phyloP scores from a whole-genome alignment of 345 rosid species.

The Acer negundo region DNA sequence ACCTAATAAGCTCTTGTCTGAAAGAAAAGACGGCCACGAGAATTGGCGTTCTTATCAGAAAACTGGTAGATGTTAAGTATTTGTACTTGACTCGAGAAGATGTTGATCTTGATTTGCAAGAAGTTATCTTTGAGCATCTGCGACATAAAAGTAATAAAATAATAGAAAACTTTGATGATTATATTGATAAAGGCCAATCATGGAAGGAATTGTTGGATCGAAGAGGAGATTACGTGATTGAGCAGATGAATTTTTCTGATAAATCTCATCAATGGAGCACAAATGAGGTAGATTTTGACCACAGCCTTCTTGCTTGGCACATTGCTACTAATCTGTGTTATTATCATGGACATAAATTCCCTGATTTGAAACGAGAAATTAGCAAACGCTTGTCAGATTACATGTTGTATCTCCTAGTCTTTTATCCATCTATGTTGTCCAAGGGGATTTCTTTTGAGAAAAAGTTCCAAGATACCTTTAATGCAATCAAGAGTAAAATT shows the following conservation, averaged over 20 bases:
- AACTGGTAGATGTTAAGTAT: neutral
- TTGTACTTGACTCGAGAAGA: neutral
- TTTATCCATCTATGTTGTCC: conserved; percentile 31
- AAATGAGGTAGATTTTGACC: neutral
- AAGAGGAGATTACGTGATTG: neutral
- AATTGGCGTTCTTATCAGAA: neutral
- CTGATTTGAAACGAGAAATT: no score
- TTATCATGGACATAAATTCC: no score
- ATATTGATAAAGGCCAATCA: no score
- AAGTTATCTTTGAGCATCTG: conserved; percentile 5
- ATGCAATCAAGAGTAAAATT: neutral
- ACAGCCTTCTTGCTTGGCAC: conserved; percentile 35
- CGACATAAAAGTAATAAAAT: neutral
- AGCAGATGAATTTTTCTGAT: neutral
- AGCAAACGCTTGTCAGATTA: conserved; percentile 43
- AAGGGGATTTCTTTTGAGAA: conserved; percentile 29
- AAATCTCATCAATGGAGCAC: neutral
- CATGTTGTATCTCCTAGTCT: conserved; percentile 41
- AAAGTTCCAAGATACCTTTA: conserved; percentile 31
- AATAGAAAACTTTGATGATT: neutral
- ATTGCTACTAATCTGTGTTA: conserved; percentile 37
- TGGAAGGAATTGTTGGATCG: neutral
- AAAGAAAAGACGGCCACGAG: neutral
- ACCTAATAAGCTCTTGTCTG: conserved; percentile 18
- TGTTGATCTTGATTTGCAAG: neutral